Evolutionary conservation across 331 rosid species (phyloP).

Genomic region (Telfairia occidentalis): DNA sequence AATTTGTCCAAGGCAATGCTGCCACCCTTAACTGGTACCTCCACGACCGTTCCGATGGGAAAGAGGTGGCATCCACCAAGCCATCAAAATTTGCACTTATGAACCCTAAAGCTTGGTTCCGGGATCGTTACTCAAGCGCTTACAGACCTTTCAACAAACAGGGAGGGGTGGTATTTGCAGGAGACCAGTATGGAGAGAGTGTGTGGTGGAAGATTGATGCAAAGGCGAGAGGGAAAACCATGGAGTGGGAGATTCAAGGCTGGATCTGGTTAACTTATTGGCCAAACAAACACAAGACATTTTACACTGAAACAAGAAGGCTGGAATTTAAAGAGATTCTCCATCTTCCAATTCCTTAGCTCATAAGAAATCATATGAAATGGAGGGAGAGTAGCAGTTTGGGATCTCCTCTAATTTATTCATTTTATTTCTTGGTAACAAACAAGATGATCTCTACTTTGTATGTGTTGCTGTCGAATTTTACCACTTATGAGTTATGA

Average conservation of each 20-base stretch:
- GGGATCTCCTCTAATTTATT: neutral
- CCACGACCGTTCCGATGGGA: constrained; percentile 70
- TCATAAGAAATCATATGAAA: neutral
- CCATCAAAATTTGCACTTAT: constrained; percentile 62
- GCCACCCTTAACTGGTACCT: constrained; percentile 79
- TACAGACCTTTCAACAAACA: constrained; percentile 69
- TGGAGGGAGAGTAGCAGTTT: neutral
- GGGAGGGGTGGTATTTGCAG: constrained; percentile 88
- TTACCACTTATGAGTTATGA: neutral
- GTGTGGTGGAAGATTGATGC: constrained; percentile 73
- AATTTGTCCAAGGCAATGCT: constrained; percentile 63
- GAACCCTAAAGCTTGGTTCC: constrained; percentile 80
- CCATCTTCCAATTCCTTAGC: constrained; percentile 38
- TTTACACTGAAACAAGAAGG: constrained; percentile 60
- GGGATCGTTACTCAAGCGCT: constrained; percentile 63
- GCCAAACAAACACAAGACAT: constrained; percentile 68
- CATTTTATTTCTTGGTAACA: neutral
- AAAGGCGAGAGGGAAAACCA: constrained; percentile 45
- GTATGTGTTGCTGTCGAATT: neutral
- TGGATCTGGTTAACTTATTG: constrained; percentile 88
- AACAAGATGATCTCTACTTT: neutral
- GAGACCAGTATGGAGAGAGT: constrained; percentile 73
- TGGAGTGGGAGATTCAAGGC: constrained; percentile 87
- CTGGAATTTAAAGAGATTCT: constrained; percentile 65
- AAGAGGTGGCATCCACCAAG: constrained; percentile 59